phyloP scores from a whole-genome alignment of 1,284 basidiomycete species.

The Malassezia globosa region DNA sequence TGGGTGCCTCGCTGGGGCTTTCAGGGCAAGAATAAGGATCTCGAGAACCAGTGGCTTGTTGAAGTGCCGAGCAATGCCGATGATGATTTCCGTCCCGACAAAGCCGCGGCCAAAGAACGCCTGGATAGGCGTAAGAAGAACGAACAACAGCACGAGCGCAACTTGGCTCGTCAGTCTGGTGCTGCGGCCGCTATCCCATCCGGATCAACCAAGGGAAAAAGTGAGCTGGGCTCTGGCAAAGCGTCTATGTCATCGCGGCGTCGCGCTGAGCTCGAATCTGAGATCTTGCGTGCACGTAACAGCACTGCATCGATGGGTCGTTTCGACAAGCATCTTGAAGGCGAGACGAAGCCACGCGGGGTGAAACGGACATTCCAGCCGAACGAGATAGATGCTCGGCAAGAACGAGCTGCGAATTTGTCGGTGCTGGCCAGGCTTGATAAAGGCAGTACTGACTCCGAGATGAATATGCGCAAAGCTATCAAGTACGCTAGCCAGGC shows the following conservation, averaged over 20 bases:
- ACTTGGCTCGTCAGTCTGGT: constrained; percentile 54
- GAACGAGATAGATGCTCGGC: constrained; percentile 57
- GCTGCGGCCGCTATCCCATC: constrained; percentile 5
- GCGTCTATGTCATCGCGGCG: constrained; percentile 51
- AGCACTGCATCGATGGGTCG: constrained; percentile 85
- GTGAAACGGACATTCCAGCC: constrained; percentile 89
- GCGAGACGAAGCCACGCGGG: constrained; percentile 65
- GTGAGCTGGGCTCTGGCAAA: constrained; percentile 21
- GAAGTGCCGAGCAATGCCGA: constrained; percentile 73
- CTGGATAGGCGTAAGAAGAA: constrained; percentile 76
- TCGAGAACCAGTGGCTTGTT: constrained; percentile 81
- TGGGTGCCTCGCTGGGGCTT: constrained; percentile 90
- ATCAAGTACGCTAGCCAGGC: constrained; percentile 17
- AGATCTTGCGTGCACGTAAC: constrained; percentile 64
- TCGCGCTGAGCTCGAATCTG: constrained; percentile 65
- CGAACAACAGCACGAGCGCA: constrained; percentile 66
- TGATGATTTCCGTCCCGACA: constrained; percentile 64
- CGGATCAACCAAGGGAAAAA: constrained; percentile 10
- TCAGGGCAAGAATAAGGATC: constrained; percentile 65
- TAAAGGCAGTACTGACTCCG: constrained; percentile 47
- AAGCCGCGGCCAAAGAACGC: constrained; percentile 62
- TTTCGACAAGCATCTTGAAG: constrained; percentile 73
- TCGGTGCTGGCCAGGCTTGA: constrained; percentile 67
- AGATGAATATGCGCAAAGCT: constrained; percentile 26
- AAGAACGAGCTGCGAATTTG: constrained; percentile 65